Conservation (phyloP, 176 grass and related monocot genomes). For the maize (Zea mays) region Zm-B73-REFERENCE-NAM-5.0 NC_050102.1:88820001-88820500, state of each 20-base stretch:
- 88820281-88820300: conserved; percentile 54
- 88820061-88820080: conserved; percentile 71
- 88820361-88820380: conserved; percentile 17
- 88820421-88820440: conserved; percentile 33
- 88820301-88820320: conserved; percentile 80
- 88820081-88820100: conserved; percentile 25
- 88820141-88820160: conserved; percentile 25
- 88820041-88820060: conserved; percentile 63
- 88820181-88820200: conserved; percentile 62
- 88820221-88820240: conserved; percentile 64
- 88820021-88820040: conserved; percentile 85
- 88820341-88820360: conserved; percentile 32
- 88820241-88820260: conserved; percentile 80
- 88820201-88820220: conserved; percentile 67
- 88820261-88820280: conserved; percentile 82
- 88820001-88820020: conserved; percentile 55
- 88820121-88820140: conserved; percentile 30
- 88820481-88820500: conserved; percentile 28
- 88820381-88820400: conserved; percentile 38
- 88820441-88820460: conserved; percentile 38
- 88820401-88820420: conserved; percentile 40
- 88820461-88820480: conserved; percentile 59
- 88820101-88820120: not conserved
- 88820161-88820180: conserved; percentile 69
- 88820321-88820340: conserved; percentile 57